Evolutionary conservation across 2,329 filamentous ascomycete species (phyloP).

Genomic region (Diplocarpon mali): DNA sequence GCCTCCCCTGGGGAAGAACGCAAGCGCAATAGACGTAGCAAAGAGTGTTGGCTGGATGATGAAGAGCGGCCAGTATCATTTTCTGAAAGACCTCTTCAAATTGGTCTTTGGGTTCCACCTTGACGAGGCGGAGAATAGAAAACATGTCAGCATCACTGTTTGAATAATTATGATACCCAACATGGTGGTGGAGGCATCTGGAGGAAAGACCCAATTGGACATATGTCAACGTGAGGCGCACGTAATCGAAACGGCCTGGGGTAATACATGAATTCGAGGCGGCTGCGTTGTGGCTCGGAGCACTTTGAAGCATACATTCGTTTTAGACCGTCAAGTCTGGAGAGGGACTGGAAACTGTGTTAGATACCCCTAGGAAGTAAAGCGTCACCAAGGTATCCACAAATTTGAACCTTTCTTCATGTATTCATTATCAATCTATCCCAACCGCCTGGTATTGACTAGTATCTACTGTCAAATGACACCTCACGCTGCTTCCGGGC

Average conservation of each 20-base stretch:
- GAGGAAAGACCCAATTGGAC: not conserved
- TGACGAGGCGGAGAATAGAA: constrained; percentile 62
- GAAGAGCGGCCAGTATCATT: constrained; percentile 60
- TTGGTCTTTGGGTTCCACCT: constrained; percentile 76
- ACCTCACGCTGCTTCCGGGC: too few relatives aligned
- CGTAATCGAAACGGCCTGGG: not conserved
- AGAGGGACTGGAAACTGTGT: constrained; percentile 11
- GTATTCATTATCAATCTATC: not conserved
- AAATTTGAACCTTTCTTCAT: not conserved
- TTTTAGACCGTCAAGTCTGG: constrained; percentile 1
- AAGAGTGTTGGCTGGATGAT: constrained; percentile 70
- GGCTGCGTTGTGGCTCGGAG: constrained; percentile 6
- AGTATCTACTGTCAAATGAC: too few relatives aligned
- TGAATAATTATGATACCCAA: constrained; percentile 21
- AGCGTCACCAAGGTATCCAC: not conserved
- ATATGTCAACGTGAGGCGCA: too few relatives aligned
- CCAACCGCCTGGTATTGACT: too few relatives aligned
- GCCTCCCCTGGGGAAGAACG: constrained; percentile 45
- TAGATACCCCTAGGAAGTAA: constrained; percentile 11
- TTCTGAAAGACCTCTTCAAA: constrained; percentile 71
- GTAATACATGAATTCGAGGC: constrained; percentile 8
- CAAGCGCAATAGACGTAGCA: constrained; percentile 64
- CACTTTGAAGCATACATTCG: constrained; percentile 8
- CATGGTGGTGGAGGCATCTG: not conserved
- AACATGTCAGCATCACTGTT: constrained; percentile 50